Evolutionary conservation across 2,329 filamentous ascomycete genomes (phyloP).

Genomic region (Scedosporium dehoogii): DNA sequence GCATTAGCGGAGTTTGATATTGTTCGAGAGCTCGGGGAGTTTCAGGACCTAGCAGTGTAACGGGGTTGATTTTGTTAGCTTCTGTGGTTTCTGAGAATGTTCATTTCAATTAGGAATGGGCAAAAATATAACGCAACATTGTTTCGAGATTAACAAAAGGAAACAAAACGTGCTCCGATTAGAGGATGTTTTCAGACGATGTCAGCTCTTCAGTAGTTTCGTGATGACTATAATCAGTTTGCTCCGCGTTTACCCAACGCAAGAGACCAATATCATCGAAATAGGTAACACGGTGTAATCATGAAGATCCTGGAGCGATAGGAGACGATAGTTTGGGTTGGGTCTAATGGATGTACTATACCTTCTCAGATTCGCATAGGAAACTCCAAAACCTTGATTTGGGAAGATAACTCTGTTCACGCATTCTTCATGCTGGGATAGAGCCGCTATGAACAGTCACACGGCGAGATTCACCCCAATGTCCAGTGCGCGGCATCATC

Average conservation of each 20-base stretch:
- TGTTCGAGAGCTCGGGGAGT: neutral
- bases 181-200: constrained; percentile 4
- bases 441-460: no score
- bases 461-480: no score
- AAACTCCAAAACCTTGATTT: no score
- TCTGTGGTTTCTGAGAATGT: neutral
- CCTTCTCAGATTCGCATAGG: neutral
- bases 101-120: neutral
- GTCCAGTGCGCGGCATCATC: neutral
- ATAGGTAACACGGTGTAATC: constrained; percentile 4
- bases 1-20: neutral
- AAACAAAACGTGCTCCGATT: neutral
- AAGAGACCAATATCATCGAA: neutral
- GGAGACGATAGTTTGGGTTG: neutral
- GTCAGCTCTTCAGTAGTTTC: constrained; percentile 5
- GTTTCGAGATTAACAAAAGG: neutral
- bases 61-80: neutral
- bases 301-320: neutral
- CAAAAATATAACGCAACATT: neutral
- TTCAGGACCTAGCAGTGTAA: neutral
- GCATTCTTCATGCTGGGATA: no score
- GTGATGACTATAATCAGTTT: constrained; percentile 1
- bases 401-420: no score
- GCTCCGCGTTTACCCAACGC: neutral
- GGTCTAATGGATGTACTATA: neutral